phyloP scores from a whole-genome alignment of 2,329 filamentous ascomycete species.

The Aspergillus persii region DNA sequence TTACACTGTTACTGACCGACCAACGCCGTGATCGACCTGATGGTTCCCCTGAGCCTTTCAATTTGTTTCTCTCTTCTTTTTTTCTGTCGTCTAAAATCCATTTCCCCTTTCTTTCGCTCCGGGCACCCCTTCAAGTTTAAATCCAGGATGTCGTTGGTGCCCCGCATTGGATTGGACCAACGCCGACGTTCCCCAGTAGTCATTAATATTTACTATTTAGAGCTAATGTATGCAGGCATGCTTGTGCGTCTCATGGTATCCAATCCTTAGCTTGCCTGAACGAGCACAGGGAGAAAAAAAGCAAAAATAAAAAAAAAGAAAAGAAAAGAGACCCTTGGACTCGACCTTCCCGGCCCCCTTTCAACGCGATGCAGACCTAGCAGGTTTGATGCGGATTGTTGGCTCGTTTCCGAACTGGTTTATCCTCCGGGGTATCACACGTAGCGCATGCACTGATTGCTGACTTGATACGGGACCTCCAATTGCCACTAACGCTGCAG shows the following conservation, averaged over 20 bases:
- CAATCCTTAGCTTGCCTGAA: constrained; percentile 10
- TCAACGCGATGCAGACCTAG: not conserved
- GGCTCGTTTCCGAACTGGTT: not conserved
- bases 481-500: not conserved
- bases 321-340: not conserved
- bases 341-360: not conserved
- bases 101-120: too few relatives aligned
- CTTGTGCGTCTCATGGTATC: constrained; percentile 15
- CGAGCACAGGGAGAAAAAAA: not conserved
- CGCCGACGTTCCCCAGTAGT: not conserved
- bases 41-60: not conserved
- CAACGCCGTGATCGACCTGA: not conserved
- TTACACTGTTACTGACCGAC: constrained; percentile 1
- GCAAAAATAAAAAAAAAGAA: not conserved
- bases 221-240: constrained; percentile 15
- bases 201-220: not conserved
- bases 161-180: constrained; percentile 15
- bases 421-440: not conserved
- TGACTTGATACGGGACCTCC: not conserved
- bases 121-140: not conserved
- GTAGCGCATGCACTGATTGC: not conserved
- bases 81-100: too few relatives aligned
- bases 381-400: not conserved
- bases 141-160: constrained; percentile 1
- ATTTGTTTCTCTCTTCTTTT: not conserved